Base-by-base conservation (phyloP, 768 basidiomycete genomes). In the Wakefieldia striispora region DNA sequence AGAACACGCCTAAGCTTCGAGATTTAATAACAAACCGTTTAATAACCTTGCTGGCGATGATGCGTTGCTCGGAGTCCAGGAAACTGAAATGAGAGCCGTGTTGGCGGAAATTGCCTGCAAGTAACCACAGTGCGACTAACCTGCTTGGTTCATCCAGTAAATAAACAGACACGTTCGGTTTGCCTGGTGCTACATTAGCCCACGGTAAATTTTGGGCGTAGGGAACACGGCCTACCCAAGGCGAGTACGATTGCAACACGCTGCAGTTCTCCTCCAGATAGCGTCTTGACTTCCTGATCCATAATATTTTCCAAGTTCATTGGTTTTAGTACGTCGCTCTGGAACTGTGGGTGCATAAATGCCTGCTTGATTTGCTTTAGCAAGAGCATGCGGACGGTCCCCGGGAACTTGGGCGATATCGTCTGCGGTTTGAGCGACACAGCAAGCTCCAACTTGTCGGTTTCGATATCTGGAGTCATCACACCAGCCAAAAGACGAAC, bases 291-390 rank as follows among this genome's bases (percentile, higher is more conserved):
- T 33, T 97, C 93, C 72, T 99, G 95, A 68, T 99, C 97, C 75
- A 99, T 85, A 54, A 99, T 86, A 48, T 83, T 80, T 36, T 99
- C 97, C 61, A 99, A 69, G 66, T 73, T 91, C 95, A 99, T 97
- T 21, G 95, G 95, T 73, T 98, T 98, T 54, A 98, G 72, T 39
- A 98, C 97, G 65, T 98, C 97, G 36, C 89, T 90, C 70, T 95
- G 91, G 87, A 99, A 99, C 70, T 98, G 97, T n/a, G 95, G 88
- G 68, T 97, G 94, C 94, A 98, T 95, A 73, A 97, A 97, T 26
- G 93, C 83, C 19, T 81, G 77, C 72, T 95, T 95, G 74, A 98
- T 97, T 70, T 88, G 84, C 75, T 97, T 97, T 43, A 99, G 64
- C 50, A 99, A 72, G 53, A 99, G 74, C 89, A 91, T 89, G 61